Evolutionary conservation across 2,329 filamentous ascomycete genomes (phyloP), one percentile per base, ranked within the genome.

Genomic region (Colletotrichum sp.): DNA sequence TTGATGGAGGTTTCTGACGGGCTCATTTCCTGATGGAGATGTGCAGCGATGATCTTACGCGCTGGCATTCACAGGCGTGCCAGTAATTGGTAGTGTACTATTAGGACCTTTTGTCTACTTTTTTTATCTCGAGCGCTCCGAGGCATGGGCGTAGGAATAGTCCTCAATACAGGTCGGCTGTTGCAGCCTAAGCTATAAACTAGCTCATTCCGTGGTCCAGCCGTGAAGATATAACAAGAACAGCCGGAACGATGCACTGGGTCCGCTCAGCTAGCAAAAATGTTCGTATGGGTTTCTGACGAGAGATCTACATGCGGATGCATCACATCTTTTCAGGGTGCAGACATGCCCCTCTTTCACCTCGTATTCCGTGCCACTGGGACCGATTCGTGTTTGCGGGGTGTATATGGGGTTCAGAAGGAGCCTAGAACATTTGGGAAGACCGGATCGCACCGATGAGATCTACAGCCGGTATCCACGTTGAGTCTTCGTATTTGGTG

Each of bases 41-140:
- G 55, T 43, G 55, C 52, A 12, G 52, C n/a, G n/a, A 56, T 43
- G 27, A 73, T 68, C 30, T 64, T 30, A 32, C 12, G 48, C 36
- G 52, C 71, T 66, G 36, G 28, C 48, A 18, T 65, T 75, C 34
- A 34, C 52, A 71, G 74, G 69, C 66, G 55, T 77, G 76, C 70
- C 74, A 67, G 48, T 77, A 77, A 77, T 77, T 71, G 72, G 58
- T 76, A 76, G 69, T 77, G 76, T 77, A 77, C 66, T 66, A 77
- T 76, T 74, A 76, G 66, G 66, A 66, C 74, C 67, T 76, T 66
- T 72, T 70, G 74, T 67, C 65, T 72, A 72, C 68, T 76, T 71
- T 72, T 72, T 66, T 66, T 60, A 71, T 68, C 60, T 76, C 62
- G 68, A 71, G 32, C 66, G 71, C 71, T 67, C 71, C 74, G 52